Conservation (phyloP, 225 moss, liverwort and hornwort genomes). For the Asterella californica region DNA sequence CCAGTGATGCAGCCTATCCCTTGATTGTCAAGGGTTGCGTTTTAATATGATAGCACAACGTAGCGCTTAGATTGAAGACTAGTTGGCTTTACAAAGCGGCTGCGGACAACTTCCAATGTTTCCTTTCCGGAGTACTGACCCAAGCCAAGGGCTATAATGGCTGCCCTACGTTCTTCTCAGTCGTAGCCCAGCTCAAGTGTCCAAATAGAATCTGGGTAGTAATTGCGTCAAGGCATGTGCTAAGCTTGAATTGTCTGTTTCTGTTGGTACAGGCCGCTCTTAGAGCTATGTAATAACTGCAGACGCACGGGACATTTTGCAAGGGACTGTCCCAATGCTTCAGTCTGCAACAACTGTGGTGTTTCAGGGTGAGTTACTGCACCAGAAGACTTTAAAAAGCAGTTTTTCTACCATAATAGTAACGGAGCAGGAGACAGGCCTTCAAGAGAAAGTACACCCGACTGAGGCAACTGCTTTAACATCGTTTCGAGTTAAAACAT, state of each 20-base stretch:
- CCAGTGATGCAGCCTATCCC: too few relatives aligned
- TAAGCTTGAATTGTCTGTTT: background rate
- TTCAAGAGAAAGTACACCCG: too few relatives aligned
- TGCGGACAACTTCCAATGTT: background rate
- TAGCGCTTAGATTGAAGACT: too few relatives aligned
- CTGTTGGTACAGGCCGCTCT: slow-evolving; percentile 39
- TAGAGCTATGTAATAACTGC: slow-evolving; percentile 59
- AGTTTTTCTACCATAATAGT: background rate
- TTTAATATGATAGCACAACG: too few relatives aligned
- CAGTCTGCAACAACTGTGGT: slow-evolving; percentile 59
- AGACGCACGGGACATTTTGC: slow-evolving; percentile 58
- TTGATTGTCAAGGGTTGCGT: too few relatives aligned
- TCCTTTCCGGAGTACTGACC: too few relatives aligned
- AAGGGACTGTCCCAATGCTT: slow-evolving; percentile 54
- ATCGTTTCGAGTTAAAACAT: too few relatives aligned
- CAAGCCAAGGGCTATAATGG: background rate
- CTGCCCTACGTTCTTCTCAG: background rate
- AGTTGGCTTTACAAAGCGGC: background rate
- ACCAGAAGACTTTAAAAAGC: background rate
- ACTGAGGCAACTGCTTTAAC: too few relatives aligned
- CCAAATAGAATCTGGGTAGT: background rate
- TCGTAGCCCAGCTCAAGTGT: background rate
- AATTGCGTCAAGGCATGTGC: background rate
- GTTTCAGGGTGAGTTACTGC: slow-evolving; percentile 42
- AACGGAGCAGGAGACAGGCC: too few relatives aligned